Base-by-base conservation (phyloP, 2,329 filamentous ascomycete species). In the Scedosporium apiospermum region DNA sequence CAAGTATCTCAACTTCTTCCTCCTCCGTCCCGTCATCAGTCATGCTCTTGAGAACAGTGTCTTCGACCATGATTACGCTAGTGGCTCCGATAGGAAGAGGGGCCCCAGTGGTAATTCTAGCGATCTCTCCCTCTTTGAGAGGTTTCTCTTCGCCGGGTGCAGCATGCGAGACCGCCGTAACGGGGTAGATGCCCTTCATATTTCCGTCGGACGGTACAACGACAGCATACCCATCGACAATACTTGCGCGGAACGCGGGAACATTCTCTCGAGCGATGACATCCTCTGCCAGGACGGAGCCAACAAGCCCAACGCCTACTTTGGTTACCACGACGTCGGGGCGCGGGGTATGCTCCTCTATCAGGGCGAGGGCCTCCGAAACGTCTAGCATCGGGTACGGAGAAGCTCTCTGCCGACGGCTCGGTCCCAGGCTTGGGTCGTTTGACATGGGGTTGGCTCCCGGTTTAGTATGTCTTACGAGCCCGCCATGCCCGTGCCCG, bases 141-240 rank as follows among this genome's bases (percentile, higher is more conserved):
- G 58, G 41, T 7, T 23, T 23, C 1, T 84, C 75, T 34, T 89
- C 84, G 0, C 87, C 84, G 0, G 91, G 85, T 16, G 91, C 84
- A 10, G 95, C 95, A 71, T 97, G 92, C 0, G 92, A 96, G 12
- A 98, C 82, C 0, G 90, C 88, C 0, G 88, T 87, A 14, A 99
- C 93, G 0, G 93, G 92, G 70, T 95, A 98, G 0, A 88, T 76
- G 0, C 93, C 93, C 68, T 88, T 90, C 58, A 90, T 83, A 58
- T 82, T 85, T 0, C 82, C 85, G 49, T 85, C 79, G 34, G 77
- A 76, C 61, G 82, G 81, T 5, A 85, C 88, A 44, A 93, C 86
- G 0, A 96, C 84, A 2, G 95, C 95, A 71, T 99, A 99, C 1
- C 95, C 95, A 73, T 99, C 95, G 0, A 99, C 95, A 49, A 97